Evolutionary conservation across 805 yeast genomes (phyloP).

Genomic region (Sugiyamaella chiloensis): DNA sequence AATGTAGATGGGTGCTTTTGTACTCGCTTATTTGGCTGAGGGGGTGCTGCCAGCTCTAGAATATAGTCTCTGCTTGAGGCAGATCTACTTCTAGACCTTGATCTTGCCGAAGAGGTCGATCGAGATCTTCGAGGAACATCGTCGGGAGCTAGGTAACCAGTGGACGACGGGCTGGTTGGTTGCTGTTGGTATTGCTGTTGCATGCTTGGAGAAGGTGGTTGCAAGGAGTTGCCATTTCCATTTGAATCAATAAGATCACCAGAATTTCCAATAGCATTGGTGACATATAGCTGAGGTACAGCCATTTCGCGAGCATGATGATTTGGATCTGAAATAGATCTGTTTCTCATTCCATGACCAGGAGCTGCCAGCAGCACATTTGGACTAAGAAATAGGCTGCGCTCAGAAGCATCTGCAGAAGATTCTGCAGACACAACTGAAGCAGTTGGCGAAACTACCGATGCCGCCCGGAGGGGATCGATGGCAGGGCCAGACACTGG

Average conservation of each 20-base stretch:
- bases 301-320: constrained; percentile 13
- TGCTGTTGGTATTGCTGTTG: no score
- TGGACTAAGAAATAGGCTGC: constrained; percentile 1
- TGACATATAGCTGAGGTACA: constrained; percentile 13
- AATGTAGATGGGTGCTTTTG: constrained; percentile 72
- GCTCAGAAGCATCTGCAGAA: not conserved
- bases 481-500: not conserved
- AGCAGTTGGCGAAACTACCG: not conserved
- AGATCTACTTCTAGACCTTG: constrained; percentile 9
- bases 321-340: constrained; percentile 4
- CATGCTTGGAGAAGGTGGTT: not conserved
- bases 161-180: not conserved
- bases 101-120: constrained; percentile 10
- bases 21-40: constrained; percentile 49
- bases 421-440: not conserved
- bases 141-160: not conserved
- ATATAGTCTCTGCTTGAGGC: constrained; percentile 48
- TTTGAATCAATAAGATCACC: not conserved
- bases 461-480: not conserved
- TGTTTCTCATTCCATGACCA: not conserved
- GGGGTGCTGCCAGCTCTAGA: constrained; percentile 62
- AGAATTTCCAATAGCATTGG: not conserved
- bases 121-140: constrained; percentile 16
- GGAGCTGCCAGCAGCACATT: not conserved
- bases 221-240: not conserved